Evolutionary conservation across 2,329 filamentous ascomycete species (phyloP).

Genomic region (Xylariales sp.): DNA sequence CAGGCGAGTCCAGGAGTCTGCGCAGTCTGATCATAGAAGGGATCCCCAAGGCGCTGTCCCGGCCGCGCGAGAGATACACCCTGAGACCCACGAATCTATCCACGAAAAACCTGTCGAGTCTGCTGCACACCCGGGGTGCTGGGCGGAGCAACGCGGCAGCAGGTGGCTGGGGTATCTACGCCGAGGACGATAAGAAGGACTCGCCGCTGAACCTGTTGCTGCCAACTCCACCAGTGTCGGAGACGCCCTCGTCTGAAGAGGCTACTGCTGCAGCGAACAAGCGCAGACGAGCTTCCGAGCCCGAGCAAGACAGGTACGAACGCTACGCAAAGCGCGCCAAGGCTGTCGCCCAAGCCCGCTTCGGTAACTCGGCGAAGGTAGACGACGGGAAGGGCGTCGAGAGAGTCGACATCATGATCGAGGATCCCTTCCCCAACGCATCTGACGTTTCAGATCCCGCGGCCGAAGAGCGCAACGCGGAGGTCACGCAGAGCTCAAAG

Average conservation of each 20-base stretch:
- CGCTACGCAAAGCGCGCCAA: conserved; percentile 52
- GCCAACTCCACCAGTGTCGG: conserved; percentile 43
- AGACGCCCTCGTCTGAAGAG: conserved; percentile 24
- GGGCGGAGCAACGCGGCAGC: conserved; percentile 66
- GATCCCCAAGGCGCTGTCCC: conserved; percentile 76
- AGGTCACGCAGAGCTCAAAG: conserved; percentile 5
- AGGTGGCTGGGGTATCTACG: conserved; percentile 77
- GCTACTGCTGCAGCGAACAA: conserved; percentile 17
- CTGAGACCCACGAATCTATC: conserved; percentile 64
- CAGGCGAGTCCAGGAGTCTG: conserved; percentile 57
- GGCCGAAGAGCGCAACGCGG: conserved; percentile 13
- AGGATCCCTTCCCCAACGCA: conserved; percentile 48
- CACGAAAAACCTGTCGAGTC: conserved; percentile 65
- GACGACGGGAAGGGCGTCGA: conserved; percentile 59
- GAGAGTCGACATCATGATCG: conserved; percentile 53
- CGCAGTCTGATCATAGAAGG: conserved; percentile 70
- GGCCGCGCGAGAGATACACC: conserved; percentile 66
- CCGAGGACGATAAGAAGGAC: conserved; percentile 52
- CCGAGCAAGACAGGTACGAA: conserved; percentile 25
- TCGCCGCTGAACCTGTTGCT: conserved; percentile 51
- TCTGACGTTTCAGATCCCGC: not conserved
- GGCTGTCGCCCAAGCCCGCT: conserved; percentile 61
- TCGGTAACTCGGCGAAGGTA: conserved; percentile 55
- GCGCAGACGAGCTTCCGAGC: conserved; percentile 20
- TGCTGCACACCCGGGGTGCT: conserved; percentile 65